Base-by-base conservation (phyloP, 2,329 filamentous ascomycete species). In the Fusarium euwallaceae region DNA sequence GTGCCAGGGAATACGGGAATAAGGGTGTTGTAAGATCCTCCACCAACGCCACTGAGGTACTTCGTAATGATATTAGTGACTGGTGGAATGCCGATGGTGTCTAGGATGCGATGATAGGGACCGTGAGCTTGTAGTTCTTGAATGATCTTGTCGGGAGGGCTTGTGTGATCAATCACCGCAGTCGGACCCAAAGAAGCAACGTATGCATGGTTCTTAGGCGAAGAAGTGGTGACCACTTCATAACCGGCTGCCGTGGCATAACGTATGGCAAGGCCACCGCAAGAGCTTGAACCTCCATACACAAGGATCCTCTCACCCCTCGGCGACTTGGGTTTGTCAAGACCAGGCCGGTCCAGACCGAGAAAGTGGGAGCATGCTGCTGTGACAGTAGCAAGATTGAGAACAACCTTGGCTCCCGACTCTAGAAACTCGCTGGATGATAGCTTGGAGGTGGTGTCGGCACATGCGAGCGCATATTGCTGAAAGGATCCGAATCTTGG, bases 161-260 rank as follows among this genome's bases (percentile, higher is more conserved):
- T 22, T 0, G 41, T 37, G 6, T 62, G 60, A 16, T 62, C 32
- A n/a, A 62, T 37, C 17, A 62, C 41, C 32, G 4, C 27, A 3
- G 4, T 5, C 4, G 60, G 4, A 5, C 60, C 41, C 2, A 62
- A 24, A 1, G 20, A 36, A 27, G 10, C 10, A 3, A 62, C 60
- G 10, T 34, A 36, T 11, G 17, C 14, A 11, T 51, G 12, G 29
- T 62, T 43, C 3, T 51, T 48, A 0, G 60, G 60, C 2, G 60
- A 62, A 4, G 41, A 45, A n/a, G 60, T 62, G 29, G 60, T 51
- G 60, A 62, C 41, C 2, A 62, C 60, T 17, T 62, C 27, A 12
- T 62, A 62, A 2, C 60, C 60, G 10, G 60, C 60, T 24, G 29
- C 24, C 4, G 4, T n/a, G 0, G n/a, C 37, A 17, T 62, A 51